Conservation (phyloP, 2,329 filamentous ascomycete genomes). For the Ophiostoma novo-ulmi region DNA sequence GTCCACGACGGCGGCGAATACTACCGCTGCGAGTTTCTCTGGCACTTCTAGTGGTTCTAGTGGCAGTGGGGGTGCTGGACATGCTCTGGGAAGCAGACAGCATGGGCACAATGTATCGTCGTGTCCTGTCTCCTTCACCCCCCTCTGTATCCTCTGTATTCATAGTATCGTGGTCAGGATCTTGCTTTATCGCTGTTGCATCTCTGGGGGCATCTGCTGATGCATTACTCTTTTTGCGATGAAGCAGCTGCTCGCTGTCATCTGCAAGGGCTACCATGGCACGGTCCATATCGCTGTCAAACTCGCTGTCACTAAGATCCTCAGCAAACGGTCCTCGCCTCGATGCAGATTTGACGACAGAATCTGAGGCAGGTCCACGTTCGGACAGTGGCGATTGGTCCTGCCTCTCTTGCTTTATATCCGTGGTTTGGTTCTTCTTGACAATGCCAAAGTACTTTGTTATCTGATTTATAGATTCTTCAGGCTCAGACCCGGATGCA, state of each 20-base stretch:
- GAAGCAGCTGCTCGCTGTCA: constrained; percentile 17
- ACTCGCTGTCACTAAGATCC: constrained; percentile 19
- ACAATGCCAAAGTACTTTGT: constrained; percentile 24
- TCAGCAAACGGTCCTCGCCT: constrained; percentile 15
- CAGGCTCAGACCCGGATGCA: neutral
- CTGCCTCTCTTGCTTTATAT: neutral
- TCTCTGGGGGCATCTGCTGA: neutral
- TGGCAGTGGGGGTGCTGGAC: neutral
- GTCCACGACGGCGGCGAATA: neutral
- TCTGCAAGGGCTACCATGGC: constrained; percentile 25
- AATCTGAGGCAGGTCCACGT: no score
- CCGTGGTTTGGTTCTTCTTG: neutral
- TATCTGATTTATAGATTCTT: constrained; percentile 18
- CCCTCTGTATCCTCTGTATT: neutral
- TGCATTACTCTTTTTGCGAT: neutral
- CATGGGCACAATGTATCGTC: neutral
- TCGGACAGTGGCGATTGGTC: neutral
- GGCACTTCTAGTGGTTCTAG: neutral
- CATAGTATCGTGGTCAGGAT: neutral
- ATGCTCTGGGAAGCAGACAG: neutral
- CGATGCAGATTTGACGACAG: neutral
- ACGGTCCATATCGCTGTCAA: constrained; percentile 28
- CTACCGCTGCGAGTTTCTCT: neutral
- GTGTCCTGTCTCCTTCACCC: neutral
- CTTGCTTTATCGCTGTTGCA: neutral